phyloP scores from a whole-genome alignment of 257 asterid species.

The Nicotiana attenuata region DNA sequence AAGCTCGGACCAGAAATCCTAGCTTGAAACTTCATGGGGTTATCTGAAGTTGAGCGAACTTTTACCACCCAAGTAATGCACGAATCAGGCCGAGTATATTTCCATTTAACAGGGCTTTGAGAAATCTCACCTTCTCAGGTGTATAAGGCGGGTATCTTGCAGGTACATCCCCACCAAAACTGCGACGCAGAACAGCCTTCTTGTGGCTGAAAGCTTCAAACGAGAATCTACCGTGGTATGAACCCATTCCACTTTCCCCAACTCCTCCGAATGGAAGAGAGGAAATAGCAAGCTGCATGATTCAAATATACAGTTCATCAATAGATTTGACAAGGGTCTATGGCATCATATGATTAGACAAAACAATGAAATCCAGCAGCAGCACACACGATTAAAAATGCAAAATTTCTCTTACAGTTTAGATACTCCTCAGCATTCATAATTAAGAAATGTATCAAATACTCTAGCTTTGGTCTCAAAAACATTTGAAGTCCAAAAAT shows the following conservation, averaged over 20 bases:
- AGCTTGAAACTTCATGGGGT: constrained; percentile 5
- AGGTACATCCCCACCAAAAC: constrained; percentile 57
- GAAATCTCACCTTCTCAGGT: constrained; percentile 41
- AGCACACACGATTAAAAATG: neutral
- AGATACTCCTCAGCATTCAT: neutral
- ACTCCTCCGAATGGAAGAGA: constrained; percentile 89
- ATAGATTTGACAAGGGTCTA: neutral
- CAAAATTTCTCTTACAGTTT: neutral
- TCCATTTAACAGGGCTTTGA: constrained; percentile 64
- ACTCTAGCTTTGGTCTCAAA: neutral
- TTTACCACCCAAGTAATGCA: constrained; percentile 65
- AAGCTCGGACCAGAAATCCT: neutral
- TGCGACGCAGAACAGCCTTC: constrained; percentile 70
- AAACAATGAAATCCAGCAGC: neutral
- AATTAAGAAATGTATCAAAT: neutral
- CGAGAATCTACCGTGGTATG: constrained; percentile 85
- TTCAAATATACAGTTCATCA: neutral
- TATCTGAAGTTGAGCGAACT: neutral
- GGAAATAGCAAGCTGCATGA: constrained; percentile 51
- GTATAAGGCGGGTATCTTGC: constrained; percentile 92
- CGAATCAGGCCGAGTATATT: constrained; percentile 48
- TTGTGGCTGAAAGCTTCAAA: constrained; percentile 90
- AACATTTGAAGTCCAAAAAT: neutral
- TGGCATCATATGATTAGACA: neutral
- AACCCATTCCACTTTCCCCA: constrained; percentile 95